phyloP scores from a whole-genome alignment of 257 asterid species.

The Coffea eugenioides region DNA sequence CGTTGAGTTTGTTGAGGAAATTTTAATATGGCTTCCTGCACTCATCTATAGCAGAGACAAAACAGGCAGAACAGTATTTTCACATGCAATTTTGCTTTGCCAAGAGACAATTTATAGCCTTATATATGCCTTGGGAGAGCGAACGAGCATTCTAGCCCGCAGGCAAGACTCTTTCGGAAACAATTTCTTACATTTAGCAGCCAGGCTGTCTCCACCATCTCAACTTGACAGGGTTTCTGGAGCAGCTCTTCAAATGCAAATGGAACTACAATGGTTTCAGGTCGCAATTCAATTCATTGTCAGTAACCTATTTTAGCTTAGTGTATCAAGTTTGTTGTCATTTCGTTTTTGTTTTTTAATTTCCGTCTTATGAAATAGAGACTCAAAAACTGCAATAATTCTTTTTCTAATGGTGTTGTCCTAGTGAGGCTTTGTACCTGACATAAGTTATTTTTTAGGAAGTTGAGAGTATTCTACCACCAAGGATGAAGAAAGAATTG shows the following conservation, averaged over 20 bases:
- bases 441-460: constrained; percentile 15
- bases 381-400: too few relatives aligned
- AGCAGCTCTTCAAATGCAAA: constrained; percentile 43
- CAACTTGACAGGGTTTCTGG: constrained; percentile 26
- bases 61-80: constrained; percentile 16
- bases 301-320: neutral
- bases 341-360: neutral
- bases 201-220: constrained; percentile 21
- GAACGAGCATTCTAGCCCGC: constrained; percentile 20
- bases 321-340: too few relatives aligned
- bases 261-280: constrained; percentile 41
- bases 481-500: constrained; percentile 21
- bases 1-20: constrained; percentile 23
- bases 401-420: neutral
- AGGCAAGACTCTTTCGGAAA: constrained; percentile 12
- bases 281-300: neutral
- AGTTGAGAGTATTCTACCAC: constrained; percentile 35
- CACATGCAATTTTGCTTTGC: constrained; percentile 26
- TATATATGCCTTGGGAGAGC: constrained; percentile 14
- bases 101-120: constrained; percentile 31
- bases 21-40: constrained; percentile 14
- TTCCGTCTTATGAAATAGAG: neutral
- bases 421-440: neutral
- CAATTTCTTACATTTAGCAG: constrained; percentile 37
- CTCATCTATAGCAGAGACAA: constrained; percentile 18